Conservation (phyloP, 805 yeast genomes). For the Candida sithepensis region DNA sequence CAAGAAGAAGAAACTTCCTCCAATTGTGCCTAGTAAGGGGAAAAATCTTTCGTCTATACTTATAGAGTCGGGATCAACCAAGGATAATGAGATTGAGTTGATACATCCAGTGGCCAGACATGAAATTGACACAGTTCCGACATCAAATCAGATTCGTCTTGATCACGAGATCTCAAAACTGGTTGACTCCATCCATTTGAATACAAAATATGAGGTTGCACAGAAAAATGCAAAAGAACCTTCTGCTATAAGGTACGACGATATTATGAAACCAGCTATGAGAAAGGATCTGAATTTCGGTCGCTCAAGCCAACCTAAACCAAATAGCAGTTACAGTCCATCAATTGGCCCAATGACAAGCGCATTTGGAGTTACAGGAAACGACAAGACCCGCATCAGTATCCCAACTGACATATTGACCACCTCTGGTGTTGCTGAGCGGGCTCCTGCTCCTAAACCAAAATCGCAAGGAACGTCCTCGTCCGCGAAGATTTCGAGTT, state of each 20-base stretch:
- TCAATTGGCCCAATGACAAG: not conserved
- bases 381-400: not conserved
- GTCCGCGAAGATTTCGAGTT: not conserved
- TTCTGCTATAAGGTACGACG: slow-evolving; percentile 20
- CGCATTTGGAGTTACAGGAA: no score
- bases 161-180: slow-evolving; percentile 6
- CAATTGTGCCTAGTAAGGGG: slow-evolving; percentile 27
- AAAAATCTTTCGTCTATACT: slow-evolving; percentile 5
- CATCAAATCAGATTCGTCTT: not conserved
- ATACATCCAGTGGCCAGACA: slow-evolving; percentile 17
- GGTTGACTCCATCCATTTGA: slow-evolving; percentile 7
- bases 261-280: slow-evolving; percentile 13
- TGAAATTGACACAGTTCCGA: not conserved
- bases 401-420: not conserved
- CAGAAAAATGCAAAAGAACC: slow-evolving; percentile 17
- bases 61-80: not conserved
- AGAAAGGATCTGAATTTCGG: slow-evolving; percentile 4
- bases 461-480: not conserved
- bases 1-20: slow-evolving; percentile 23
- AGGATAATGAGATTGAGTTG: slow-evolving; percentile 9
- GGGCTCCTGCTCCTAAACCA: not conserved
- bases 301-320: not conserved
- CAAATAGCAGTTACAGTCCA: not conserved
- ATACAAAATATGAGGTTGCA: slow-evolving; percentile 3
- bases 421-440: not conserved